Evolutionary conservation across 176 grass and related monocot genomes (phyloP).

Genomic region (Dactylis glomerata): DNA sequence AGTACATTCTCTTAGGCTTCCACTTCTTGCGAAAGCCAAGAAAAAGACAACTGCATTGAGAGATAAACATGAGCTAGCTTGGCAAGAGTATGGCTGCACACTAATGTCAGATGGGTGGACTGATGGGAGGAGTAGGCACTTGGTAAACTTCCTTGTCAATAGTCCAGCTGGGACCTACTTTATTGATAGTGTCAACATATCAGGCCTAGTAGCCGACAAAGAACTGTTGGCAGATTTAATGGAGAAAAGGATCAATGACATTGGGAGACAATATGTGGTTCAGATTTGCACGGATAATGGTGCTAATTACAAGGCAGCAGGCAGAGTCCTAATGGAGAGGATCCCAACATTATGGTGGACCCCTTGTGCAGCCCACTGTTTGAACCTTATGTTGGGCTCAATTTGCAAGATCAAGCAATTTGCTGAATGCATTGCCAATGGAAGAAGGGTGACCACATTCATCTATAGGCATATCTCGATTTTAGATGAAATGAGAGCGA

Average conservation of each 20-base stretch:
- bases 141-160: neutral
- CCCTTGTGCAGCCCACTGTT: neutral
- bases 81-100: neutral
- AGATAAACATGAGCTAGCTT: neutral
- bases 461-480: neutral
- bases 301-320: neutral
- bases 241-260: neutral
- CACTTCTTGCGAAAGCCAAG: too few species aligned
- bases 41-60: neutral
- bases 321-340: neutral
- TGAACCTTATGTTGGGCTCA: neutral
- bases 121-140: neutral
- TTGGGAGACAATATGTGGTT: neutral
- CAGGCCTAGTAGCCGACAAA: neutral
- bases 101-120: neutral
- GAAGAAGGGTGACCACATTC: neutral
- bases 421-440: neutral
- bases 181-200: neutral
- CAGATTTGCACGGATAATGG: neutral
- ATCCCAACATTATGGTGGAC: neutral
- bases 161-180: neutral
- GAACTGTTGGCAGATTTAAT: neutral
- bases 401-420: neutral
- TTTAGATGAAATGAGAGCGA: neutral
- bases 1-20: too few species aligned